phyloP scores from a whole-genome alignment of 768 basidiomycete species.

The Tylopilus felleus region DNA sequence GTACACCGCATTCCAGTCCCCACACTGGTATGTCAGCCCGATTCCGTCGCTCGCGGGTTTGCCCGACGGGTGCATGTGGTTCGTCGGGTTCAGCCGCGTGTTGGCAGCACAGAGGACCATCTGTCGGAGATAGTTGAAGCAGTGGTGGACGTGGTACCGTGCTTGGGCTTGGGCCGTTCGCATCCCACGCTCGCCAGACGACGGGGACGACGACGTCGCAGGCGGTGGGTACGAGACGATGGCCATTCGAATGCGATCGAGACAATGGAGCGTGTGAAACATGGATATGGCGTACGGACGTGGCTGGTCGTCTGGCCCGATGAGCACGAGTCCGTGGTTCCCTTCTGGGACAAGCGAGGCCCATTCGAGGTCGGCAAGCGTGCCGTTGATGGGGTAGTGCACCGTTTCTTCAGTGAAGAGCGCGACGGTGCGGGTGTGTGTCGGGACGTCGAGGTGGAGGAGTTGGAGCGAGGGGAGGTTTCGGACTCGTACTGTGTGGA shows the following conservation, averaged over 20 bases:
- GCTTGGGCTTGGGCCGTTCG: not conserved
- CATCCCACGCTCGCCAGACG: not conserved
- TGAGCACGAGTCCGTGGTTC: slow-evolving; percentile 17
- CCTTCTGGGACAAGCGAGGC: slow-evolving; percentile 20
- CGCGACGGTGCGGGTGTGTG: not conserved
- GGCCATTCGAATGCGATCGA: slow-evolving; percentile 35
- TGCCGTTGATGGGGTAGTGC: slow-evolving; percentile 23
- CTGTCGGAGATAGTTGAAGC: slow-evolving; percentile 41
- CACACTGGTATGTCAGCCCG: slow-evolving; percentile 19
- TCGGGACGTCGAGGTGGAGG: slow-evolving; percentile 14
- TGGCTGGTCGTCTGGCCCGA: slow-evolving; percentile 9
- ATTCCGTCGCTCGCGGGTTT: slow-evolving; percentile 19
- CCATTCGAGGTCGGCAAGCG: slow-evolving; percentile 26
- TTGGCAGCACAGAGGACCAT: slow-evolving; percentile 36
- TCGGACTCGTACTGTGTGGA: slow-evolving; percentile 11
- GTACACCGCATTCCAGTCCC: slow-evolving; percentile 23
- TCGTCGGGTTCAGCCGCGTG: slow-evolving; percentile 28
- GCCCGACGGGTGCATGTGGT: slow-evolving; percentile 13
- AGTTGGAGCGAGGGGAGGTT: slow-evolving; percentile 8
- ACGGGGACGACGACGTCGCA: not conserved
- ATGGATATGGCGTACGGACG: slow-evolving; percentile 36
- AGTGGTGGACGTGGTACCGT: slow-evolving; percentile 29
- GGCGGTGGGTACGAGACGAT: slow-evolving; percentile 2
- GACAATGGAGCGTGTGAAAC: slow-evolving; percentile 41
- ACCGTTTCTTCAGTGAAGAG: slow-evolving; percentile 25